phyloP scores from a whole-genome alignment of 225 moss, liverwort and hornwort genomes.

The Marchantia paleacea region DNA sequence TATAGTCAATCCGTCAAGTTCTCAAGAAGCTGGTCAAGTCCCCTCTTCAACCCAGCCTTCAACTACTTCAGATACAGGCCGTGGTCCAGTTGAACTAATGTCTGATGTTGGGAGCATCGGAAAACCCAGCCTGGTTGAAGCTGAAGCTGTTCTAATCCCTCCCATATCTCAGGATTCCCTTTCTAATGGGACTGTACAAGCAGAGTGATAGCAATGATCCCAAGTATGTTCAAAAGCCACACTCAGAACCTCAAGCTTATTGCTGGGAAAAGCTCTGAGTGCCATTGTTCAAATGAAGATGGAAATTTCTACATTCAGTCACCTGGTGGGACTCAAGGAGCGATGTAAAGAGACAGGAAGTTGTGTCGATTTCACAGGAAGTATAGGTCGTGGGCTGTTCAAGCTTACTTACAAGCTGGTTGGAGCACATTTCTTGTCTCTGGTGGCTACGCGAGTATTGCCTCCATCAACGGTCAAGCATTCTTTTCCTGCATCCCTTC shows the following conservation, averaged over 20 bases:
- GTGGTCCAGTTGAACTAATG: background rate
- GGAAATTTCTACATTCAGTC: background rate
- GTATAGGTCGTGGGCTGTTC: slow-evolving; percentile 1
- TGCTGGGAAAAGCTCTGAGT: slow-evolving; percentile 9
- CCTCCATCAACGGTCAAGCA: slow-evolving; percentile 15
- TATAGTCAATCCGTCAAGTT: slow-evolving; percentile 6
- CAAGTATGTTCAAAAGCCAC: background rate
- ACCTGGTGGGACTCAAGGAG: slow-evolving; percentile 9
- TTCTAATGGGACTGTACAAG: slow-evolving; percentile 24
- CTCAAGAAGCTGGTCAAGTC: slow-evolving; percentile 15
- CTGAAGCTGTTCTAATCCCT: background rate
- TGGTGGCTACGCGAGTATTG: slow-evolving; percentile 4
- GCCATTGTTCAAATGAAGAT: background rate
- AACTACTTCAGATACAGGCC: background rate
- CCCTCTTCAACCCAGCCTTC: slow-evolving; percentile 1
- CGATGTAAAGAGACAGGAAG: background rate
- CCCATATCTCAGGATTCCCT: background rate
- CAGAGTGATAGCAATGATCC: background rate
- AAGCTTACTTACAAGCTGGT: slow-evolving; percentile 13
- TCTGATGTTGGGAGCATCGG: background rate
- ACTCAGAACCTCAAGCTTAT: slow-evolving; percentile 4
- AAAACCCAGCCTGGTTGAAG: background rate
- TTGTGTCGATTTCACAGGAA: slow-evolving; percentile 1
- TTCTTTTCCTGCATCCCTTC: slow-evolving; percentile 19
- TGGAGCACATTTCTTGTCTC: background rate